phyloP scores from a whole-genome alignment of 192 early-diverging fungal genomes.

The Linnemannia schmuckeri region DNA sequence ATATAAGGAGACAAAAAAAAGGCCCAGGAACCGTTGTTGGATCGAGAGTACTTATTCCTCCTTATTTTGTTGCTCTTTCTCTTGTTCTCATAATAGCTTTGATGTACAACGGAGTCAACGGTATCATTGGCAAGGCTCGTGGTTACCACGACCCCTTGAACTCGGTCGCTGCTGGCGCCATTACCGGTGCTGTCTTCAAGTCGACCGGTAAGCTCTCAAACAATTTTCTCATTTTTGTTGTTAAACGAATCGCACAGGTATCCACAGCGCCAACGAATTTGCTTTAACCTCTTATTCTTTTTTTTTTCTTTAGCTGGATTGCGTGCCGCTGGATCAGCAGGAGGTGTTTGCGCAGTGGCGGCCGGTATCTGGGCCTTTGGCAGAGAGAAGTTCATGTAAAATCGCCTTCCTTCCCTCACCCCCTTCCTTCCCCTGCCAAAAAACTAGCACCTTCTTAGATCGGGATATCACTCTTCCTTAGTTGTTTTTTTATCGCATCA shows the following conservation, averaged over 20 bases:
- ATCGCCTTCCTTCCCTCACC: not conserved
- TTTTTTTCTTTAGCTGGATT: slow-evolving; percentile 64
- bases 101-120: slow-evolving; percentile 85
- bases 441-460: not conserved
- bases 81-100: slow-evolving; percentile 62
- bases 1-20: not conserved
- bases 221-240: not conserved
- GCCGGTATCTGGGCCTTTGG: slow-evolving; percentile 69
- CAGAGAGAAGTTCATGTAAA: slow-evolving; percentile 54
- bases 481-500: not conserved
- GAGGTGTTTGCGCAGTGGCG: slow-evolving; percentile 67
- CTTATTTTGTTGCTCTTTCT: not conserved
- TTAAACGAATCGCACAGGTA: not conserved
- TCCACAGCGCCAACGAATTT: not conserved
- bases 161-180: slow-evolving; percentile 77
- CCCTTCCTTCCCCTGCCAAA: not conserved
- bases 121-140: slow-evolving; percentile 71
- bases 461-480: not conserved
- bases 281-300: not conserved
- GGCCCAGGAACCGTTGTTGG: not conserved
- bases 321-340: slow-evolving; percentile 65
- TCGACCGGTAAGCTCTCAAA: slow-evolving; percentile 60
- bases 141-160: slow-evolving; percentile 76
- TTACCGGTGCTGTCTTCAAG: slow-evolving; percentile 85
- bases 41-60: not conserved